phyloP scores from a whole-genome alignment of 2,329 filamentous ascomycete genomes.

The Diaporthe eres region DNA sequence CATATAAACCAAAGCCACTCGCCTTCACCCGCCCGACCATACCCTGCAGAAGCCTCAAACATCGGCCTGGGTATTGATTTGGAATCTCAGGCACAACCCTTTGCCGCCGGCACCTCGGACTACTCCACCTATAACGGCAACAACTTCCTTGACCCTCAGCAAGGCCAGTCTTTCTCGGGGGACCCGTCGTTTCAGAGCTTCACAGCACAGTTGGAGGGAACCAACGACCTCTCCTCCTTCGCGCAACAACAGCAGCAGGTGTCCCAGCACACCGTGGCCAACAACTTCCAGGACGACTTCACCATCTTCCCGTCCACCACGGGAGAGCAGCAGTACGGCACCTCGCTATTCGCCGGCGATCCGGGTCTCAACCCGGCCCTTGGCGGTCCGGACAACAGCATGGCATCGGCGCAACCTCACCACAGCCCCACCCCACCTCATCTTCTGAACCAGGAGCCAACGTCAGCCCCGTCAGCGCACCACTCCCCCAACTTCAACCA shows the following conservation, averaged over 20 bases:
- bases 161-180: conserved; percentile 57
- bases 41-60: conserved; percentile 55
- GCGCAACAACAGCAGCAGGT: conserved; percentile 61
- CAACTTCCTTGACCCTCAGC: conserved; percentile 65
- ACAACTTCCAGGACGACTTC: conserved; percentile 68
- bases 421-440: conserved; percentile 71
- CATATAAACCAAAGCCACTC: conserved; percentile 77
- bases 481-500: conserved; percentile 72
- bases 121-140: conserved; percentile 60
- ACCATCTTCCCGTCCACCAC: conserved; percentile 75
- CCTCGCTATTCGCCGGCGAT: conserved; percentile 72
- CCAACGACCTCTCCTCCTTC: conserved; percentile 58
- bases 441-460: conserved; percentile 64
- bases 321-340: conserved; percentile 69
- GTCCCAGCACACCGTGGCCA: conserved; percentile 61
- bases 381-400: conserved; percentile 63
- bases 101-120: conserved; percentile 56
- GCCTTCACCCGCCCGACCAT: conserved; percentile 67
- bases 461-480: conserved; percentile 65
- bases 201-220: conserved; percentile 58
- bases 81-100: conserved; percentile 64
- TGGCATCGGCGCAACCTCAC: conserved; percentile 69
- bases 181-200: conserved; percentile 59
- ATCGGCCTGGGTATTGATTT: conserved; percentile 72
- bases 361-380: conserved; percentile 58